Conservation (phyloP, 495 filamentous ascomycete genomes). For the Lentithecium fluviatile region DNA sequence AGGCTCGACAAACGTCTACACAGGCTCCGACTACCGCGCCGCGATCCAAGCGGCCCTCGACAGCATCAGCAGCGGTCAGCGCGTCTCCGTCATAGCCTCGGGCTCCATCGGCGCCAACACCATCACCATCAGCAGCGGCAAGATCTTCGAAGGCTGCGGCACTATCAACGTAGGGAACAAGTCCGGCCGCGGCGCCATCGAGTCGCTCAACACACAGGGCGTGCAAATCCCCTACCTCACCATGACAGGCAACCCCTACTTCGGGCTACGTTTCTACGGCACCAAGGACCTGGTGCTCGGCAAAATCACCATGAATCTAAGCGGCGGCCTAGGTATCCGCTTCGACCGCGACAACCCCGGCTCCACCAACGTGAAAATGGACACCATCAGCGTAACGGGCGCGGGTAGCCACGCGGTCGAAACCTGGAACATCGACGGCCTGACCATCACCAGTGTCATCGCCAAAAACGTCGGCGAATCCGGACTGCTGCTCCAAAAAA, state of each 20-base stretch:
- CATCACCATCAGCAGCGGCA: slow-evolving; percentile 47
- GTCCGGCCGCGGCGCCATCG: slow-evolving; percentile 47
- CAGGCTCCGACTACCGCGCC: slow-evolving; percentile 47
- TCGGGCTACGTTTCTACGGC: slow-evolving; percentile 49
- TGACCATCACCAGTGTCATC: slow-evolving; percentile 46
- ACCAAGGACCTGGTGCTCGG: slow-evolving; percentile 44
- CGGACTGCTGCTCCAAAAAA: slow-evolving; percentile 48
- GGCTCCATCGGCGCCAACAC: slow-evolving; percentile 28
- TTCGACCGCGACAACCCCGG: slow-evolving; percentile 49
- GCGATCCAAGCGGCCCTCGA: slow-evolving; percentile 47
- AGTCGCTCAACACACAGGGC: slow-evolving; percentile 41
- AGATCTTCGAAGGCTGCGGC: slow-evolving; percentile 52
- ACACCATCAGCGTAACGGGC: slow-evolving; percentile 45
- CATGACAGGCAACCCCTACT: slow-evolving; percentile 51
- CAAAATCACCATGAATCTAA: slow-evolving; percentile 48
- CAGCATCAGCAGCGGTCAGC: slow-evolving; percentile 26
- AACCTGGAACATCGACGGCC: slow-evolving; percentile 50
- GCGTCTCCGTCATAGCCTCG: slow-evolving; percentile 24
- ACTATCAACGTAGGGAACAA: slow-evolving; percentile 48
- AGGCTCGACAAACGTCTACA: slow-evolving; percentile 42
- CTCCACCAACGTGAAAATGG: slow-evolving; percentile 49
- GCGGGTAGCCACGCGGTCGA: slow-evolving; percentile 50
- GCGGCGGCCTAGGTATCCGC: slow-evolving; percentile 49
- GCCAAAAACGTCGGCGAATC: slow-evolving; percentile 49
- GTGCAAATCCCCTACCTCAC: slow-evolving; percentile 49